Evolutionary conservation across 371 early-diverging fungal genomes (phyloP).

Genomic region (Umbelopsis sp.): DNA sequence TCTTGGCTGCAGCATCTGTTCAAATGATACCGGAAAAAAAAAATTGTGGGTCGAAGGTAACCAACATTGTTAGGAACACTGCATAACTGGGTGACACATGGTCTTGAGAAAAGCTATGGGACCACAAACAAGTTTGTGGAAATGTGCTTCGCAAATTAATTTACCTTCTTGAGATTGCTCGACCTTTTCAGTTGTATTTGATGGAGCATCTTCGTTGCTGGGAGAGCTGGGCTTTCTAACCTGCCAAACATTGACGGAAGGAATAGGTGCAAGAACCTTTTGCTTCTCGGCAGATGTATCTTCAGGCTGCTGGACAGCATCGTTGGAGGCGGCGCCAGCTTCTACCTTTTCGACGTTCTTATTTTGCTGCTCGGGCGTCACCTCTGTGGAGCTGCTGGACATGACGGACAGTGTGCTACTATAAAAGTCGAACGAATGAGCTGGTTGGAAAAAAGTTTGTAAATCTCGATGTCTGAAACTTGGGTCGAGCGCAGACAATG

Average conservation of each 20-base stretch:
- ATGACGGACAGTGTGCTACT: constrained; percentile 5
- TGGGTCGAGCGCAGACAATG: constrained; percentile 14
- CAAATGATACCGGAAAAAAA: background rate
- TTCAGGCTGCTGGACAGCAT: constrained; percentile 20
- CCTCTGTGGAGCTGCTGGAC: constrained; percentile 17
- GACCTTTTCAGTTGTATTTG: constrained; percentile 32
- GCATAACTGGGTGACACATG: constrained; percentile 14
- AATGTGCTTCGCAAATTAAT: background rate
- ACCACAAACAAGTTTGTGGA: background rate
- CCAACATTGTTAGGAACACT: constrained; percentile 1
- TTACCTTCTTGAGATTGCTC: constrained; percentile 37
- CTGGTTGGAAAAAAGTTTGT: background rate
- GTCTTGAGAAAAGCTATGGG: constrained; percentile 9
- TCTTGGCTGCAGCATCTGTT: constrained; percentile 1
- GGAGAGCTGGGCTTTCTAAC: constrained; percentile 35
- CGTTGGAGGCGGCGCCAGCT: constrained; percentile 9
- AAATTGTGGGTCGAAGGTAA: background rate
- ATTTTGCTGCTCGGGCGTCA: constrained; percentile 13
- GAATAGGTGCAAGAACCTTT: constrained; percentile 51
- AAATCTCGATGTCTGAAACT: background rate
- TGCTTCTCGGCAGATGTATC: constrained; percentile 28
- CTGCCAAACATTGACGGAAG: constrained; percentile 63
- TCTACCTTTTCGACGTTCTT: constrained; percentile 17
- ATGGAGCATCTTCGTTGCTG: constrained; percentile 32
- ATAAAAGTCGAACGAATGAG: constrained; percentile 13